phyloP scores from a whole-genome alignment of 2,329 filamentous ascomycete species.

The Alternaria ethzedia region DNA sequence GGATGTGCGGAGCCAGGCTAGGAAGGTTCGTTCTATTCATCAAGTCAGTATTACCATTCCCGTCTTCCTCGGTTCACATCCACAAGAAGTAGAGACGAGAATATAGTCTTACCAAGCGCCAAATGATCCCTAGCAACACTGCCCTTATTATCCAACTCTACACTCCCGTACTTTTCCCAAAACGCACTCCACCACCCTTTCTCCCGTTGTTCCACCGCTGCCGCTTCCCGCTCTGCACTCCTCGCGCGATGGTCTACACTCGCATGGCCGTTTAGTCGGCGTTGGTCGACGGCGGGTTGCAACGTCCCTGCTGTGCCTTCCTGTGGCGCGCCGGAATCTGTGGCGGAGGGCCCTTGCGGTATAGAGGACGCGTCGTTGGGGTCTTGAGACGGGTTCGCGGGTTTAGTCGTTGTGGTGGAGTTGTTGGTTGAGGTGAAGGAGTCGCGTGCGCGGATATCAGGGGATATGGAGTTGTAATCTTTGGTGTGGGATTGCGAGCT shows the following conservation, averaged over 20 bases:
- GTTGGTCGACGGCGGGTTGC: conserved; percentile 1
- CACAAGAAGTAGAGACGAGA: too few relatives aligned
- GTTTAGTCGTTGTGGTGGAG: not conserved
- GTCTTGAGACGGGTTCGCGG: not conserved
- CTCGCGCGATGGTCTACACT: not conserved
- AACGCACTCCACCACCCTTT: conserved; percentile 61
- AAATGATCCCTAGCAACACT: conserved; percentile 83
- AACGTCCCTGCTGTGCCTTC: not conserved
- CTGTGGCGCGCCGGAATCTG: not conserved
- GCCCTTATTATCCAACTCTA: conserved; percentile 86
- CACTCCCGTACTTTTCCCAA: conserved; percentile 66
- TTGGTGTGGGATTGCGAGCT: not conserved
- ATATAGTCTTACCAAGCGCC: conserved; percentile 74
- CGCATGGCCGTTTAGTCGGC: not conserved
- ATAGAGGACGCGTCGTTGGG: not conserved
- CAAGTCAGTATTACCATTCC: not conserved
- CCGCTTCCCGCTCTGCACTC: conserved; percentile 32
- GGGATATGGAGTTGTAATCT: conserved; percentile 37
- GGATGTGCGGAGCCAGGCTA: conserved; percentile 84
- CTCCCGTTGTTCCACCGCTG: conserved; percentile 27
- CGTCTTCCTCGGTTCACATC: not conserved
- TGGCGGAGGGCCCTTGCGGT: not conserved
- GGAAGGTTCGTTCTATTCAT: conserved; percentile 75
- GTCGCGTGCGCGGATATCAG: conserved; percentile 2
- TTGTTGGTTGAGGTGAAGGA: not conserved